Conservation (phyloP, 306 rosid species). For the Medicago ruthenica region DNA sequence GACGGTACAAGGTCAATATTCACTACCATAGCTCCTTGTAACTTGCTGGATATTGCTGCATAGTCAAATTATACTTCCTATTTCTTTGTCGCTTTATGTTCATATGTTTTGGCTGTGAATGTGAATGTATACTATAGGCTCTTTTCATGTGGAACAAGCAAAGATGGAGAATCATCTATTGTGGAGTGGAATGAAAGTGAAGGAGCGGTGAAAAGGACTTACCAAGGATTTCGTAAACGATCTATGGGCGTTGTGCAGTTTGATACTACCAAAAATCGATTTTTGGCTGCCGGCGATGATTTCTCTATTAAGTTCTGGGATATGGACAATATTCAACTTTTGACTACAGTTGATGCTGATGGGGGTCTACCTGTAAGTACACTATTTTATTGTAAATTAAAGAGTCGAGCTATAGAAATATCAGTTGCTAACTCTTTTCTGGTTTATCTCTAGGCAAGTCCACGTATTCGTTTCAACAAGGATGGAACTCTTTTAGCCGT, state of each 20-base stretch:
- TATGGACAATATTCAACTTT: constrained; percentile 86
- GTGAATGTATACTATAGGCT: constrained; percentile 59
- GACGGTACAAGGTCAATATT: constrained; percentile 85
- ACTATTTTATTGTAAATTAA: constrained; percentile 31
- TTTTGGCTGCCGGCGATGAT: constrained; percentile 96
- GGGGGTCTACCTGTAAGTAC: constrained; percentile 95
- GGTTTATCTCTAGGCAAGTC: constrained; percentile 75
- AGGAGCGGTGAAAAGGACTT: constrained; percentile 90
- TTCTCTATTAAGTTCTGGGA: constrained; percentile 97
- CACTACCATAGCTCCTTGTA: constrained; percentile 25
- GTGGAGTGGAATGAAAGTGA: constrained; percentile 99
- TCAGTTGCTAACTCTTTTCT: constrained; percentile 43
- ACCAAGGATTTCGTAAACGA: constrained; percentile 93
- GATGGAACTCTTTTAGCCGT: constrained; percentile 94
- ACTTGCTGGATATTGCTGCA: constrained; percentile 8
- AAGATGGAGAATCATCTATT: constrained; percentile 90
- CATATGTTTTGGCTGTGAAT: constrained; percentile 22
- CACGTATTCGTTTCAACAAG: constrained; percentile 96
- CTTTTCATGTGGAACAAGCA: constrained; percentile 95
- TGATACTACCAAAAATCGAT: constrained; percentile 87
- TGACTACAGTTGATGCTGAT: constrained; percentile 85
- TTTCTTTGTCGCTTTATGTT: constrained; percentile 8
- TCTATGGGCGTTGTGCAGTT: constrained; percentile 90
- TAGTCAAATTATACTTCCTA: constrained; percentile 14
- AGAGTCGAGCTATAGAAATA: neutral